phyloP scores from a whole-genome alignment of 2,329 filamentous ascomycete species.

The Chrysoporthe cubensis region DNA sequence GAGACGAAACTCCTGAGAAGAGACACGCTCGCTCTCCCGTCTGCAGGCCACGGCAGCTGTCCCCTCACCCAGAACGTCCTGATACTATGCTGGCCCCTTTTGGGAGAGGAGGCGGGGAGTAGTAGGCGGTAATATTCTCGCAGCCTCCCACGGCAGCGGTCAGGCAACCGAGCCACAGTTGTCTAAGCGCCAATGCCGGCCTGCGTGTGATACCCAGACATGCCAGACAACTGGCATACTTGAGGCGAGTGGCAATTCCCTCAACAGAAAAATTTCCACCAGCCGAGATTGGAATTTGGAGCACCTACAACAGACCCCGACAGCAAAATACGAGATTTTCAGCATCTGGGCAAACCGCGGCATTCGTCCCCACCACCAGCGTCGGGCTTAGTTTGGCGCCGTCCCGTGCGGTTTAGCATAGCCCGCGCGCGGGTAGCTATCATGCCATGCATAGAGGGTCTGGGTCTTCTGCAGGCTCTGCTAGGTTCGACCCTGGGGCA shows the following conservation, averaged over 20 bases:
- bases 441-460: background rate
- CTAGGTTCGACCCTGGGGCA: background rate
- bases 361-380: constrained; percentile 15
- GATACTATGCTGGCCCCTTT: background rate
- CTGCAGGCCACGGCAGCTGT: no score
- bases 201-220: background rate
- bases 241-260: constrained; percentile 20
- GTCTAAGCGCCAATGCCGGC: constrained; percentile 7
- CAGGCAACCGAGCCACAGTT: background rate
- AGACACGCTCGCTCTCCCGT: no score
- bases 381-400: constrained; percentile 19
- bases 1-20: no score
- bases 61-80: background rate
- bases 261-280: constrained; percentile 16
- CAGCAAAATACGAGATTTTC: constrained; percentile 13
- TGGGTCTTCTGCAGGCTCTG: background rate
- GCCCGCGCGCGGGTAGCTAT: background rate
- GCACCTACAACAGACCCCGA: constrained; percentile 13
- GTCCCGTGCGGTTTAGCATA: background rate
- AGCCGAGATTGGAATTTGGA: constrained; percentile 1
- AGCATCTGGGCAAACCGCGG: constrained; percentile 19
- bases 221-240: background rate
- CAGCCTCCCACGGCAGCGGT: constrained; percentile 4
- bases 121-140: background rate
- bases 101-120: background rate